Conservation (phyloP, 116 monocot species). For the Dioscorea cayenensis region DNA sequence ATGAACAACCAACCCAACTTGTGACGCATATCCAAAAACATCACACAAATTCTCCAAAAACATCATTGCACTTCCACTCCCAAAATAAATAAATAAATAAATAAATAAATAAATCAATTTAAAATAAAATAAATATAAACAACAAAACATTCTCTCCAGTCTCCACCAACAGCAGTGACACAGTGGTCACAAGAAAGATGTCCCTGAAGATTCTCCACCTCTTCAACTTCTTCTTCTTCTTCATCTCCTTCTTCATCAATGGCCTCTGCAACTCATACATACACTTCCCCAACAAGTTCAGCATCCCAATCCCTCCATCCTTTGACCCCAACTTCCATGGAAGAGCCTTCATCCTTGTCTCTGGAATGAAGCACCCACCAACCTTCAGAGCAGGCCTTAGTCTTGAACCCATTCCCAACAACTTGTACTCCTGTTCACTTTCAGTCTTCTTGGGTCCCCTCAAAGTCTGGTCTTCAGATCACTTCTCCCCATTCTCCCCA, state of each 20-base stretch:
- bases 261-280: conserved; percentile 14
- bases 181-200: too few species aligned
- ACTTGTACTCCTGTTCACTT: conserved; percentile 23
- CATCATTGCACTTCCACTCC: too few species aligned
- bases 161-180: too few species aligned
- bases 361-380: background rate
- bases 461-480: conserved; percentile 53
- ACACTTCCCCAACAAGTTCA: conserved; percentile 3
- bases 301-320: conserved; percentile 16
- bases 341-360: conserved; percentile 11
- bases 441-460: conserved; percentile 25
- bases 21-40: too few species aligned
- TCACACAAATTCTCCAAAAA: too few species aligned
- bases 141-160: too few species aligned
- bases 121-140: too few species aligned
- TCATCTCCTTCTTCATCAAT: background rate
- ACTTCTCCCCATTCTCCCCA: conserved; percentile 15
- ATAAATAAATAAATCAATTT: too few species aligned
- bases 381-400: conserved; percentile 21
- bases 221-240: conserved; percentile 1
- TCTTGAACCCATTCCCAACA: conserved; percentile 8
- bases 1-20: too few species aligned
- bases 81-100: too few species aligned
- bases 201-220: background rate
- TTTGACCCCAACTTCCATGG: conserved; percentile 16